phyloP scores from a whole-genome alignment of 2,329 filamentous ascomycete species.

The Trichoderma sp. region DNA sequence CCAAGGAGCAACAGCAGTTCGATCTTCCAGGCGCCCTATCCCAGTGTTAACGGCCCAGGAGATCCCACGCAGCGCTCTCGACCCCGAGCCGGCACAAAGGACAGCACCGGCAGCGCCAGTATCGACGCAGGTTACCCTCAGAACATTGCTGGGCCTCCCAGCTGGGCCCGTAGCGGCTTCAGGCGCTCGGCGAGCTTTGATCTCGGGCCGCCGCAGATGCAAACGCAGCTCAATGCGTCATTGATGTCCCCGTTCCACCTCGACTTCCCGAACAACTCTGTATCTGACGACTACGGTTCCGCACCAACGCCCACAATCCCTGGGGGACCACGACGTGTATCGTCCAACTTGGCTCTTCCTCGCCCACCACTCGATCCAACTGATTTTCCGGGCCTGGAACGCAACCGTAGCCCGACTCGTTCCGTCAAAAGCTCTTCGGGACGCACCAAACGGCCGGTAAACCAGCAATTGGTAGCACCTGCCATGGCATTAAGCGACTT shows the following conservation, averaged over 20 bases:
- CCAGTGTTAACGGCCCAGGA: constrained; percentile 64
- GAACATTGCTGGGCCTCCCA: constrained; percentile 59
- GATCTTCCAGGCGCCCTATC: constrained; percentile 62
- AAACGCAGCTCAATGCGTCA: constrained; percentile 30
- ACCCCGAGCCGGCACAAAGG: constrained; percentile 67
- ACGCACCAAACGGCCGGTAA: constrained; percentile 33
- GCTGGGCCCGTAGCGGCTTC: constrained; percentile 51
- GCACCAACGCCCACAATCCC: constrained; percentile 86
- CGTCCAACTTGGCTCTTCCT: constrained; percentile 36
- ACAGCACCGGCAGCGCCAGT: constrained; percentile 69
- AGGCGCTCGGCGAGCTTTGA: constrained; percentile 75
- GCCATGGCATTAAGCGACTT: constrained; percentile 41
- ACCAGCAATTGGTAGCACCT: constrained; percentile 30
- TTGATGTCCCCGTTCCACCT: constrained; percentile 45
- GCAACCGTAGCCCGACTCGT: constrained; percentile 57
- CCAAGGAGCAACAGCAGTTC: constrained; percentile 81
- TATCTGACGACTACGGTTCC: constrained; percentile 65
- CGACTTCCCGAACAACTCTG: constrained; percentile 51
- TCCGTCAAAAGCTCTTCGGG: constrained; percentile 54
- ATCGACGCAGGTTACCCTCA: constrained; percentile 61
- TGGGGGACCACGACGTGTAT: constrained; percentile 66
- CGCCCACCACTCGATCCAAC: constrained; percentile 44
- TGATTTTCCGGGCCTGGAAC: constrained; percentile 46
- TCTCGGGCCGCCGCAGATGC: constrained; percentile 44
- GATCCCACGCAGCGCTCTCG: constrained; percentile 49